These are phyloP conservation scores for Jasminum sambac DNA, from an alignment of 257 asterid species.

Conservation along the genomic window DNA sequence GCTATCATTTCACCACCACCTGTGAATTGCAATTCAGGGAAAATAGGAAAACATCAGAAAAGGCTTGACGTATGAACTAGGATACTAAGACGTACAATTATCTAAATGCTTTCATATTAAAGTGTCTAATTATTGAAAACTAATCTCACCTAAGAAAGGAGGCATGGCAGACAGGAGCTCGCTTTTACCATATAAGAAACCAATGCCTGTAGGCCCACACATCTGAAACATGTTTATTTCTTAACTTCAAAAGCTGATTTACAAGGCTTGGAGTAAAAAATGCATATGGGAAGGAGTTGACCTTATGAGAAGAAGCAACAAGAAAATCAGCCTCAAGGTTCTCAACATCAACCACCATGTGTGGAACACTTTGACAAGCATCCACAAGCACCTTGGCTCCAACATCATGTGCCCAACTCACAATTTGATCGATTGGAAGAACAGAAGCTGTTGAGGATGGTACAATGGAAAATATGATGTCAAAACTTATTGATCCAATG, in stretches of 20 bases:
- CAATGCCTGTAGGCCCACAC: slow-evolving; percentile 99
- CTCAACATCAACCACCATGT: slow-evolving; percentile 85
- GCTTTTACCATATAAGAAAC: slow-evolving; percentile 85
- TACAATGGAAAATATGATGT: slow-evolving; percentile 12
- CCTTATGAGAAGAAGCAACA: slow-evolving; percentile 99
- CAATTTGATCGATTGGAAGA: slow-evolving; percentile 79
- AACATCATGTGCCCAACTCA: slow-evolving; percentile 85
- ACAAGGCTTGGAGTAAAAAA: slow-evolving; percentile 26
- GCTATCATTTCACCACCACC: slow-evolving; percentile 99
- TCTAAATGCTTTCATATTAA: slow-evolving; percentile 9
- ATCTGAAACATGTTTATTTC: slow-evolving; percentile 87
- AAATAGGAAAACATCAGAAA: slow-evolving; percentile 24
- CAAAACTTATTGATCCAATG: not conserved
- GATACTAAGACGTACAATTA: slow-evolving; percentile 7
- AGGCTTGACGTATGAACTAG: slow-evolving; percentile 9
- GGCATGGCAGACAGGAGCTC: slow-evolving; percentile 84
- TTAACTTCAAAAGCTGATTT: slow-evolving; percentile 43
- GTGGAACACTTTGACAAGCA: slow-evolving; percentile 99
- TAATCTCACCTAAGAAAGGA: slow-evolving; percentile 79
- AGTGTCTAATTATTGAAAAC: slow-evolving; percentile 5
- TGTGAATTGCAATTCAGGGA: slow-evolving; percentile 37
- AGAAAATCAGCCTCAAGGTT: slow-evolving; percentile 81
- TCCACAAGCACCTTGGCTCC: slow-evolving; percentile 94
- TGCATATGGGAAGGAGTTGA: slow-evolving; percentile 37
- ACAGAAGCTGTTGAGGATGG: slow-evolving; percentile 57